Evolutionary conservation across 495 filamentous ascomycete species (phyloP).

Genomic region (Xylaria sp.): DNA sequence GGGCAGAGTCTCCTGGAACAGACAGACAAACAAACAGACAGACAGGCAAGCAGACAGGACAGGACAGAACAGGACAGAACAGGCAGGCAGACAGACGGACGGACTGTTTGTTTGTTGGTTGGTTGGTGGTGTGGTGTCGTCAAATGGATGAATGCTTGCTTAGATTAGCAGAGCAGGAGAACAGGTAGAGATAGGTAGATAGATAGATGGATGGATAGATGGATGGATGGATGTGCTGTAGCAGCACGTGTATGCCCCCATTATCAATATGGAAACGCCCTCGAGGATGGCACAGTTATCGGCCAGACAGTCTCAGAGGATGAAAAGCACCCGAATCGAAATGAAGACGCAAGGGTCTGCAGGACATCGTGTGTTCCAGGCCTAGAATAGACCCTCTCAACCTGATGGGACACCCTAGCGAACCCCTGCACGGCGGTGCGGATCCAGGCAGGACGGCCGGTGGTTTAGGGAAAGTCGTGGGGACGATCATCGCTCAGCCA

Average conservation of each 20-base stretch:
- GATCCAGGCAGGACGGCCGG: conserved; percentile 7
- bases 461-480: conserved; percentile 22
- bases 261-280: conserved; percentile 8
- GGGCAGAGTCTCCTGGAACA: no score
- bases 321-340: conserved; percentile 20
- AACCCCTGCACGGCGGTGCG: conserved; percentile 6
- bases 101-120: no score
- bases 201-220: no score
- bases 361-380: conserved; percentile 27
- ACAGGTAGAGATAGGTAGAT: background rate
- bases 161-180: background rate
- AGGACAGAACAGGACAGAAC: no score
- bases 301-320: background rate
- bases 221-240: background rate
- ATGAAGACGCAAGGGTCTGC: conserved; percentile 25
- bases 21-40: no score
- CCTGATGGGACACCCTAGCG: conserved; percentile 3
- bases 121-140: background rate
- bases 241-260: background rate
- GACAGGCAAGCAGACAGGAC: no score
- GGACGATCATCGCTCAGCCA: conserved; percentile 23
- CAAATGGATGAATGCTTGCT: background rate
- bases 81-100: no score
- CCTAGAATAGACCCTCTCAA: conserved; percentile 14
- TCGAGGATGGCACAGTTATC: conserved; percentile 22